Base-by-base conservation (phyloP, 1,284 basidiomycete genomes). In the Phenoliferia sp. region DNA sequence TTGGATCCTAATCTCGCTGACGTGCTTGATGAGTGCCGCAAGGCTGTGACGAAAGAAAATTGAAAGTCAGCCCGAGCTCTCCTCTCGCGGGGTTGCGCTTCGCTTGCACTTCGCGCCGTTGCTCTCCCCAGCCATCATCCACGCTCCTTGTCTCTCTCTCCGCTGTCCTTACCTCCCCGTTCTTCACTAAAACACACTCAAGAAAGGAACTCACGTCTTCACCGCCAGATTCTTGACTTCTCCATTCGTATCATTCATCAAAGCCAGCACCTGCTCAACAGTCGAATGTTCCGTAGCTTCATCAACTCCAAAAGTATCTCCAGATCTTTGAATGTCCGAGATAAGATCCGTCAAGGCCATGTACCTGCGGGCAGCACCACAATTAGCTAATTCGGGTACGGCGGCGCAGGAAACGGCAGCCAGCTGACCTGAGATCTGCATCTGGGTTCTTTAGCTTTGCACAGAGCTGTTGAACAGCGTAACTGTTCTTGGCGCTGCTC, bases 161-260 rank as follows among this genome's bases (percentile, higher is more conserved):
- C 16, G 63, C 10, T 73, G 68, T n/a, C 79, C 68, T 3, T 76
- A 71, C 59, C 68, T 74, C 55, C 73, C 71, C 48, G 16, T 76
- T 71, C 75, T 79, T 75, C 48, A 70, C 72, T 2, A 76, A 76
- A n/a, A 78, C 59, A 52, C 76, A 56, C 55, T 69, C 26, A 32
- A 44, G 29, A 36, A 16, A 7, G 59, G 61, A 71, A 74, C 84
- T 66, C 74, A 92, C 94, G 92, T 94, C 81, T 93, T 92, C 19
- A 96, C 94, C 2, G 93, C 92, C 77, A 94, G 90, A 78, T 97
- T 97, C 84, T 98, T 98, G 72, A 99, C 96, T 81, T 99, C 95
- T 19, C 92, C 92, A 75, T 96, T 97, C 80, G 88, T 88, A 81
- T 99, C 96, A 76, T 63, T 73, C 67, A 75, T 72, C 65, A 74